Evolutionary conservation across 331 rosid genomes (phyloP).

Genomic region (Cydonia oblonga): DNA sequence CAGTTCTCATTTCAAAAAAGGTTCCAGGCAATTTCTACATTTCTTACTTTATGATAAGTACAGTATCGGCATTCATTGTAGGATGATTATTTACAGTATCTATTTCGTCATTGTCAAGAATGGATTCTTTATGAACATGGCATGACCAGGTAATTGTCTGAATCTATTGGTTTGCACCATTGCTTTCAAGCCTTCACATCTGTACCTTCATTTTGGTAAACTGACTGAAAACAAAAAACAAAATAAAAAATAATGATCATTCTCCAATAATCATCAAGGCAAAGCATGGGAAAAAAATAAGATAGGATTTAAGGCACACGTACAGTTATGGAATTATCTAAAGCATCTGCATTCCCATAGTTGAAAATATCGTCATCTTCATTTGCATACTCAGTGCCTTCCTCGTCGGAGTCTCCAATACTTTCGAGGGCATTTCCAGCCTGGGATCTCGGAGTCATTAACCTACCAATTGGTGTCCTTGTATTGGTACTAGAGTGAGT

Average conservation of each 20-base stretch:
- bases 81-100: neutral
- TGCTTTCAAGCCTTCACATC: neutral
- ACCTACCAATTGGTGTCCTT: constrained; percentile 49
- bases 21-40: neutral
- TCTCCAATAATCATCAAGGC: neutral
- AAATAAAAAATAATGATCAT: neutral
- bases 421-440: constrained; percentile 31
- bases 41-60: neutral
- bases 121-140: neutral
- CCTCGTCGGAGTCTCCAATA: constrained; percentile 67
- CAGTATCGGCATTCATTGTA: neutral
- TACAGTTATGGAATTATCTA: constrained; percentile 26
- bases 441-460: constrained; percentile 51
- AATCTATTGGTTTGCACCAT: neutral
- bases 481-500: constrained; percentile 32
- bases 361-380: constrained; percentile 30
- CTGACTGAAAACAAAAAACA: neutral
- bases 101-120: neutral
- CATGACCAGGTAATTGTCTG: neutral
- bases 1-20: neutral
- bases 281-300: neutral
- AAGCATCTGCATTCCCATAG: constrained; percentile 24
- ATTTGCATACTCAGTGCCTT: constrained; percentile 38
- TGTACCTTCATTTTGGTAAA: constrained; percentile 5
- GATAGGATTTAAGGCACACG: neutral